Conservation (phyloP, 768 basidiomycete genomes). For the Phylloporus sp. region DNA sequence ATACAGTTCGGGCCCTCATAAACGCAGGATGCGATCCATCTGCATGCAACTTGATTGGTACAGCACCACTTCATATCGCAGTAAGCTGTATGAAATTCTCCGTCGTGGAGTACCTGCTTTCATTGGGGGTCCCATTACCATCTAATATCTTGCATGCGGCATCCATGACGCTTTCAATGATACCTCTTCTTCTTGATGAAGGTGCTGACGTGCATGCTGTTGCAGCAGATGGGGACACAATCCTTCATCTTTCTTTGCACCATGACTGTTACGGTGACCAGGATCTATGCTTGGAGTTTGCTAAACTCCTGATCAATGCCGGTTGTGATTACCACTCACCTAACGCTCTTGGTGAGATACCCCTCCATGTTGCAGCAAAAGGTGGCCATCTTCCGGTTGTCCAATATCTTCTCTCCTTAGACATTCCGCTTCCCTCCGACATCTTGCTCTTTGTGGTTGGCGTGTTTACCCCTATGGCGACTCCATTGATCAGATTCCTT, state of each 20-base stretch:
- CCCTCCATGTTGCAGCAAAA: neutral
- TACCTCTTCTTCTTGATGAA: neutral
- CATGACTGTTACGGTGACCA: neutral
- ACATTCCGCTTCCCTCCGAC: neutral
- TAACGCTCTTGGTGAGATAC: neutral
- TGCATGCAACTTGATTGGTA: neutral
- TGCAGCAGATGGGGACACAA: neutral
- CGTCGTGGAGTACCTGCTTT: neutral
- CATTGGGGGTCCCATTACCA: neutral
- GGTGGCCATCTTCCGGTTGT: neutral
- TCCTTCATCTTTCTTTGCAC: neutral
- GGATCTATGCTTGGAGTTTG: neutral
- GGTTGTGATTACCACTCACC: neutral
- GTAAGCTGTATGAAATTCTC: neutral
- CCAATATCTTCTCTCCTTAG: neutral
- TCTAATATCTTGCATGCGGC: neutral
- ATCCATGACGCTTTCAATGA: too few relatives aligned
- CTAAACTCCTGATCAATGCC: neutral
- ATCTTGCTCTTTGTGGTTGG: neutral
- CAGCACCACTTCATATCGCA: neutral
- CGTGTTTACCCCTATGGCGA: neutral
- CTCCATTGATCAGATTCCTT: neutral
- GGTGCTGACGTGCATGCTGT: neutral
- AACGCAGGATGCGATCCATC: neutral
- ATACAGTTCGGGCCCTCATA: neutral